Evolutionary conservation across 2,329 filamentous ascomycete species (phyloP), one percentile per base, ranked within the genome.

Genomic region (Ophiocordyceps camponoti-rufipedis): DNA sequence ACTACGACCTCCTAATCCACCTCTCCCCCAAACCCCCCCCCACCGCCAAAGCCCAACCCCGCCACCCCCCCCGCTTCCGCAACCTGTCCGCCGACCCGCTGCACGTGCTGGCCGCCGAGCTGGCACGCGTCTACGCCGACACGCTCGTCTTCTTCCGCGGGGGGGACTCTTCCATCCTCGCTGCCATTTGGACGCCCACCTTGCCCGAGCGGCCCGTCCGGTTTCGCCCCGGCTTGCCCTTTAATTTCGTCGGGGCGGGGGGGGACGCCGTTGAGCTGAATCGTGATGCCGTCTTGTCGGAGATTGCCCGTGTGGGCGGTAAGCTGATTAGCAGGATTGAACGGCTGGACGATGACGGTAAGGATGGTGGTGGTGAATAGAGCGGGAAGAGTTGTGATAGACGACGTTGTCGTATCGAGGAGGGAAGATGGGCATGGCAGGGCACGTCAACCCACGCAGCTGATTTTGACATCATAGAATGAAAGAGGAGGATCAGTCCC

Each of bases 101-200:
- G 1, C 62, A 67, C 9, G 66, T 77, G 9, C 79, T 89, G 47
- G 61, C 87, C 14, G 62, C 68, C 14, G 84, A 91, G 54, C 65
- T 96, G 12, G 68, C 76, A 50, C 65, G 64, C 4, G 59, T 77
- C 2, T 95, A 87, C 57, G 72, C 72, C 4, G 72, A 79, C 33
- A 74, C 76, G 3, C 65, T 94, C 32, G 66, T 95, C 2, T 85
- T 95, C 61, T 95, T 96, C 67, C 73, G 79, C 50, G 80, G 86
- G 31, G 69, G 85, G 32, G 69, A 68, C 1, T 66, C n/a, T n/a
- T n/a, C 69, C 18, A 58, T 75, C 8, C 68, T 82, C 13, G 70
- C 71, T 2, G 73, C 66, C 16, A 66, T 79, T 42, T 80, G 75
- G 75, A 74, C 72, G 46, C 72, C 73, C 2, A 66, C 66, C 50